Base-by-base conservation (phyloP, 108 stramenopile species). In the Mayamaea pseudoterrestris region DNA sequence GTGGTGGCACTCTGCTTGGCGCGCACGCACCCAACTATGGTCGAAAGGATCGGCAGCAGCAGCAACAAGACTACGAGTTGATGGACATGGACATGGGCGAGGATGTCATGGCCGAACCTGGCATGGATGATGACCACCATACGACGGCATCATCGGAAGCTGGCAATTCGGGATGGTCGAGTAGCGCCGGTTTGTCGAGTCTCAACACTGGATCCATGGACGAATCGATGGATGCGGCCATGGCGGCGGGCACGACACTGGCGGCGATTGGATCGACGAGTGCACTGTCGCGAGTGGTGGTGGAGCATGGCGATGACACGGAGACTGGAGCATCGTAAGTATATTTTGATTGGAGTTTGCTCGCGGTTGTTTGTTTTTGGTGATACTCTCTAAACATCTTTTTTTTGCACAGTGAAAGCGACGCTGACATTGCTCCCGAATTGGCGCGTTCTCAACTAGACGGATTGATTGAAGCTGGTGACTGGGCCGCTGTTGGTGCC, bases 401-500 rank as follows among this genome's bases (percentile, higher is more conserved):
- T 34, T 12, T 34, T 34, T 12, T 34, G 8, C 32, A 34, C 12
- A 11, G 12, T 30, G 50, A 42, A 30, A 41, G 30, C 35, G 58
- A 45, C 17, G 53, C 24, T 2, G 42, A 56, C 25, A 26, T 27
- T 5, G 22, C 50, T 14, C 35, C 68, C 2, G 51, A 44, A 23
- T 48, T 61, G 27, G 45, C 69, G 5, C 64, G 55, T 13, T 61
- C 69, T 17, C 80, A 90, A 36, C 70, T 90, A 31, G 83, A 84
- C 45, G 36, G 45, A 8, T 78, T 75, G 11, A 85, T 90, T 55
- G 78, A 90, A 57, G 56, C 75, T 37, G 88, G 88, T 29, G 78
- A 90, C 41, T 90, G 88, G 88, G 83, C 80, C 26, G 80, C 80
- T 30, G 88, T 90, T 2, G 83, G 88, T 41, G 83, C 76, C 2